Evolutionary conservation across 148 eudicot genomes (phyloP).

Genomic region (Dianthus caryophyllus): DNA sequence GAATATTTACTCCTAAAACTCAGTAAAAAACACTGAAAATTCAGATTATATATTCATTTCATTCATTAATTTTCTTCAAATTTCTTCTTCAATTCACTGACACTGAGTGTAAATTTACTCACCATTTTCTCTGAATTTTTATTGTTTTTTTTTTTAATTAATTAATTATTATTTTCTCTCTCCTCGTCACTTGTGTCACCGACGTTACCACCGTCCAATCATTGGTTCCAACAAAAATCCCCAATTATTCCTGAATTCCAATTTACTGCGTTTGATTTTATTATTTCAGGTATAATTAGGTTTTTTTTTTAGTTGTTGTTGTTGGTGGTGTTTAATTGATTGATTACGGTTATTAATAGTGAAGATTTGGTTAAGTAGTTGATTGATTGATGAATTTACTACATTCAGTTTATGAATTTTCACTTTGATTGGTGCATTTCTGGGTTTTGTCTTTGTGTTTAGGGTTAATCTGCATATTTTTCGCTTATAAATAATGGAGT

Average conservation of each 20-base stretch:
- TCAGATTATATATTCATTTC: background rate
- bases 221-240: background rate
- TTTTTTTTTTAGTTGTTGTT: background rate
- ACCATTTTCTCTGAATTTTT: background rate
- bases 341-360: background rate
- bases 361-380: background rate
- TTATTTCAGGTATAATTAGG: background rate
- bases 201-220: constrained; percentile 18
- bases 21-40: constrained; percentile 12
- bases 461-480: background rate
- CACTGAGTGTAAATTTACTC: constrained; percentile 5
- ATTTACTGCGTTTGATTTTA: constrained; percentile 6
- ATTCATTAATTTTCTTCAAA: background rate
- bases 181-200: constrained; percentile 24
- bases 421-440: background rate
- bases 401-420: background rate
- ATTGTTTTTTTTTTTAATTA: background rate
- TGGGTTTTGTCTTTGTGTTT: background rate
- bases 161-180: constrained; percentile 2
- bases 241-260: constrained; percentile 5
- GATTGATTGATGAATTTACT: background rate
- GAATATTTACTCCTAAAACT: background rate
- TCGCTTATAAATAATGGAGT: background rate
- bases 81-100: constrained; percentile 8
- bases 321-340: background rate